Evolutionary conservation across 1,139 yeast genomes (phyloP), one percentile per base, ranked within the genome.

Genomic region (Candida pseudoviswanathii): DNA sequence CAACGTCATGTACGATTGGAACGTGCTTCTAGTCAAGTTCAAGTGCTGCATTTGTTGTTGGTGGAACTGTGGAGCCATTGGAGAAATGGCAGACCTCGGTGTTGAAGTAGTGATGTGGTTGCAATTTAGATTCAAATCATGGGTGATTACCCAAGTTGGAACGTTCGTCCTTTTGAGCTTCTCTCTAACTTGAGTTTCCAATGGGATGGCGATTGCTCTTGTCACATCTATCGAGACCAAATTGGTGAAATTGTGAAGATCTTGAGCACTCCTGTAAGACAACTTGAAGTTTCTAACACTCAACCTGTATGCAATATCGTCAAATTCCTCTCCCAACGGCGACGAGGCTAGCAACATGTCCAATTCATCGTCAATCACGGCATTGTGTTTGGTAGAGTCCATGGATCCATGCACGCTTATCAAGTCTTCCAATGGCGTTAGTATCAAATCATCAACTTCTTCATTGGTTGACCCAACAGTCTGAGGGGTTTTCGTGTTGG

Each of bases 1-100:
- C 3, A 72, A 45, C 44, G 64, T 62, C 63, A 71, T 58, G 45
- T 55, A 66, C 1, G 77, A 67, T 36, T 66, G 67, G 41, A 70
- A 64, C 6, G 54, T 51, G 2, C 74, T 74, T 41, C 54, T 60
- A 10, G 58, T 53, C 21, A 65, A 51, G 50, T 63, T 64, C 30
- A 68, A 56, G 1, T 62, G 54, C 26, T 36, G 44, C 24, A 45
- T 44, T n/a, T 43, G 39, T 1, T 21, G 32, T 21, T 33, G 29
- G 24, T 37, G 30, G n/a, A 37, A 11, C 6, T 48, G 44, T 7
- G 45, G 39, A 8, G 40, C 26, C 33, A 30, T 34, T 16, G 56
- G 46, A 16, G 57, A 51, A 32, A 50, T 36, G 16, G 62, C 46
- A 16, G 60, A 54, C 45, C 50, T 43, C 11, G 60, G 59, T 3